Base-by-base conservation (phyloP, 2,329 filamentous ascomycete genomes). In the Pyrenochaeta sp. region DNA sequence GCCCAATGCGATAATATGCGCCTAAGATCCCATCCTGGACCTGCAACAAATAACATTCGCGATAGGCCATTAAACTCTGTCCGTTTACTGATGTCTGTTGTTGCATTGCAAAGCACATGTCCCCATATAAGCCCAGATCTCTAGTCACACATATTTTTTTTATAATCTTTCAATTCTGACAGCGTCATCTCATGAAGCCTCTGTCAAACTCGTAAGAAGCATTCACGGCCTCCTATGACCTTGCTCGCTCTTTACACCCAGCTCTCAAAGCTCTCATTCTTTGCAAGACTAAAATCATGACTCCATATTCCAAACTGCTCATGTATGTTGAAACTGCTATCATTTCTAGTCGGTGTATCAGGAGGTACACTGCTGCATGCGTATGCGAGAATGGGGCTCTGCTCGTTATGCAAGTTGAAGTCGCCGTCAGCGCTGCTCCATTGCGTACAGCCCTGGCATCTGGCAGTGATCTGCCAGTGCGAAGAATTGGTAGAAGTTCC, bases 391-490 rank as follows among this genome's bases (percentile, higher is more conserved):
- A 54, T 21, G 1, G 56, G 36, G 17, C 46, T 39, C 10, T 31
- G 35, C n/a, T 47, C 27, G 11, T 32, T 53, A 2, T 51, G 21
- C 15, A 62, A 30, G 31, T 56, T 49, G 41, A 53, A 45, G 47
- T 62, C 56, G 14, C 53, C 56, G 31, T 59, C 58, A 5, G 49
- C 31, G 17, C 37, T 53, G 42, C 41, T 56, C 56, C 58, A 66
- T 2, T 49, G 43, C 12, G 62, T 65, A 46, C 60, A 65, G 12
- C 55, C 60, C 44, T 60, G 52, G 41, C 62, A 61, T 14, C 55
- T 49, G 3, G 58, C 33, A 10, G 62, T 63, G 18, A 61, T 44
- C 30, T 51, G 49, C 62, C 62, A 65, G 40, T 61, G 58, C 11
- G 55, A 58, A 20, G 7, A 20, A 41, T 57, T 61, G n/a, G 51